Base-by-base conservation (phyloP, 1,139 yeast genomes). In the Candida mesenterica region DNA sequence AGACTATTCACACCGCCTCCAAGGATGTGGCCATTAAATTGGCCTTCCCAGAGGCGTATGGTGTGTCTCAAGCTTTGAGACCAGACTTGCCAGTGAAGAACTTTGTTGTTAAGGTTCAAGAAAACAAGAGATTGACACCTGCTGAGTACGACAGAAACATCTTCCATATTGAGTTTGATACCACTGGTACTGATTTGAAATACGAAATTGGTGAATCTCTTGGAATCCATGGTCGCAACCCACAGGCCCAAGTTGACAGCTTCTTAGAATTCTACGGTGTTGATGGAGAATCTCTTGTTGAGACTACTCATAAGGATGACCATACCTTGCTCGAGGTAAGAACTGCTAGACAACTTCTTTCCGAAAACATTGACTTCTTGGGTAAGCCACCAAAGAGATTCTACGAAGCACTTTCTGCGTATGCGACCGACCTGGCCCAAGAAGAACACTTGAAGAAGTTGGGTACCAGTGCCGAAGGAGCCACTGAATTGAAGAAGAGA, bases 301-400 rank as follows among this genome's bases (percentile, higher is more conserved):
- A 82, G 46, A 77, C 85, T 34, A 81, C 94, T 36, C 77, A 83
- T 48, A 79, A 77, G 48, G 95, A 86, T 37, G 71, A 82, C 48
- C 60, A 76, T 14, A 59, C 67, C 3, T 44, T 72, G 25, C 51
- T 74, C 20, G 97, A 89, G 62, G 71, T 79, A 36, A 80, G 94
- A 65, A 85, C 97, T 13, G 83, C 86, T 14, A 77, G 81, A 63
- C 97, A 89, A 59, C 77, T 84, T 1, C 76, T 89, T 50, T 63
- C 76, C 36, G 96, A 90, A 41, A 84, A 83, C 46, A 62, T 89
- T 42, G 98, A 92, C 59, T 65, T 92, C 47, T 82, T 90, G 49
- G 98, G 98, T 51, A 90, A 89, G 59, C 97, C 97, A 39, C 95
- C 96, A 38, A 92, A 92, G 77, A 78, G 89, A 61, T 92, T 92